Percentiles rank a stretch among this genome's conserved stretches.
These are phyloP conservation scores for Boletus vermiculosoides DNA, from an alignment of 768 basidiomycete genomes.

Conservation along the genomic window DNA sequence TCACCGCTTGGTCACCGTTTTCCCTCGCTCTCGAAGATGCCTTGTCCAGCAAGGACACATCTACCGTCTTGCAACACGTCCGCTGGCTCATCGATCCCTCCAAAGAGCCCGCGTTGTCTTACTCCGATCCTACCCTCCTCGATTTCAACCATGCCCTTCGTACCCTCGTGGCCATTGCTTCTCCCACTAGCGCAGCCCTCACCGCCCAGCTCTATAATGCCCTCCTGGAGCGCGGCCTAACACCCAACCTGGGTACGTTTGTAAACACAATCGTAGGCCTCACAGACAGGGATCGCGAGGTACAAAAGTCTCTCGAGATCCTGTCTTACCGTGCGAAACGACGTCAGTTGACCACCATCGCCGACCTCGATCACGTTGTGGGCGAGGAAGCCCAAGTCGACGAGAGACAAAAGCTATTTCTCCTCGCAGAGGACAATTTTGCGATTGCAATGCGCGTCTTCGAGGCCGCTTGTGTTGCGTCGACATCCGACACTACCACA, in stretches of 20 bases:
- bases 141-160: slow-evolving; percentile 64
- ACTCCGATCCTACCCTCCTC: slow-evolving; percentile 37
- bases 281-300: slow-evolving; percentile 65
- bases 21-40: slow-evolving; percentile 20
- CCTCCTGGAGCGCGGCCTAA: slow-evolving; percentile 58
- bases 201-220: slow-evolving; percentile 70
- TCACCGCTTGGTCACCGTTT: slow-evolving; percentile 23
- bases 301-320: slow-evolving; percentile 43
- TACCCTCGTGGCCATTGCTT: slow-evolving; percentile 42
- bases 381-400: slow-evolving; percentile 20
- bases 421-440: slow-evolving; percentile 69
- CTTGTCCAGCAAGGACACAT: slow-evolving; percentile 7
- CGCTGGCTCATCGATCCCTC: slow-evolving; percentile 35
- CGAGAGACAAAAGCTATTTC: slow-evolving; percentile 39
- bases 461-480: slow-evolving; percentile 45
- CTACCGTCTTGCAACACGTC: slow-evolving; percentile 15
- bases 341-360: slow-evolving; percentile 13
- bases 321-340: slow-evolving; percentile 45
- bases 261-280: slow-evolving; percentile 58
- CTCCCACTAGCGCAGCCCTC: slow-evolving; percentile 47
- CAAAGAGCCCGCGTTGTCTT: slow-evolving; percentile 28
- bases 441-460: slow-evolving; percentile 71
- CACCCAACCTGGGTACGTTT: slow-evolving; percentile 67
- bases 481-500: slow-evolving; percentile 10
- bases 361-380: slow-evolving; percentile 1